Percentiles rank a stretch among this genome's conserved stretches.
These are phyloP conservation scores for Xerocomellus chrysenteron DNA, from an alignment of 768 basidiomycete species.

Conservation along the genomic window DNA sequence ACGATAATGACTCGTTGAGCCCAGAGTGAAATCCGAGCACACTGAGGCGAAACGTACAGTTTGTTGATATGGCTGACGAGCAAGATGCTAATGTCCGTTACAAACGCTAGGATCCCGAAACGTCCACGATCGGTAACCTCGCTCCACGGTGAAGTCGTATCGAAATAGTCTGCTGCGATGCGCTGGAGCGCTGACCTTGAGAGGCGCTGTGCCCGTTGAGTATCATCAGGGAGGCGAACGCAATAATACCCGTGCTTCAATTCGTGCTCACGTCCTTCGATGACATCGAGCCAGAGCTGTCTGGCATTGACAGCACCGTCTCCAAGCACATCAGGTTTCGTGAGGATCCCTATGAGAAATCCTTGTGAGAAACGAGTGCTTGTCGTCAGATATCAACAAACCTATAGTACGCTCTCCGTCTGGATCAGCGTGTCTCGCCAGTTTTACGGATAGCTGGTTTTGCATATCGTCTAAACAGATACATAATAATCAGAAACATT, in stretches of 20 bases:
- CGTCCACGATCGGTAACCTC: conserved; percentile 43
- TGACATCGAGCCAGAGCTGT: conserved; percentile 47
- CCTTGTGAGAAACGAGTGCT: neutral
- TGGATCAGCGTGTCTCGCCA: conserved; percentile 56
- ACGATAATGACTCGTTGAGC: conserved; percentile 1
- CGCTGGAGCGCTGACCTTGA: conserved; percentile 38
- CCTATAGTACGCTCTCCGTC: conserved; percentile 63
- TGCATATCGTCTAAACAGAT: conserved; percentile 59
- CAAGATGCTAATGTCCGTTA: conserved; percentile 49
- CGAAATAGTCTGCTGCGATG: conserved; percentile 46
- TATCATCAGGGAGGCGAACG: conserved; percentile 63
- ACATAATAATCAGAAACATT: neutral
- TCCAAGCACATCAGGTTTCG: conserved; percentile 62
- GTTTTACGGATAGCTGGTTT: conserved; percentile 55
- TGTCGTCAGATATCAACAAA: conserved; percentile 17
- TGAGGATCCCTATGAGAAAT: conserved; percentile 53
- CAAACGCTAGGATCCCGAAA: conserved; percentile 56
- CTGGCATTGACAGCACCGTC: conserved; percentile 42
- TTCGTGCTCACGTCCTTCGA: conserved; percentile 46
- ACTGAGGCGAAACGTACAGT: conserved; percentile 39
- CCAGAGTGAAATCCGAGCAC: neutral
- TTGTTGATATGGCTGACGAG: conserved; percentile 52
- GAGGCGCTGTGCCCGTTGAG: conserved; percentile 42
- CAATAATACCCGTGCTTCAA: conserved; percentile 64
- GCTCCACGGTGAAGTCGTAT: conserved; percentile 51